Evolutionary conservation across 352 stramenopile genomes (phyloP).

Genomic region (Globisporangium irregulare): DNA sequence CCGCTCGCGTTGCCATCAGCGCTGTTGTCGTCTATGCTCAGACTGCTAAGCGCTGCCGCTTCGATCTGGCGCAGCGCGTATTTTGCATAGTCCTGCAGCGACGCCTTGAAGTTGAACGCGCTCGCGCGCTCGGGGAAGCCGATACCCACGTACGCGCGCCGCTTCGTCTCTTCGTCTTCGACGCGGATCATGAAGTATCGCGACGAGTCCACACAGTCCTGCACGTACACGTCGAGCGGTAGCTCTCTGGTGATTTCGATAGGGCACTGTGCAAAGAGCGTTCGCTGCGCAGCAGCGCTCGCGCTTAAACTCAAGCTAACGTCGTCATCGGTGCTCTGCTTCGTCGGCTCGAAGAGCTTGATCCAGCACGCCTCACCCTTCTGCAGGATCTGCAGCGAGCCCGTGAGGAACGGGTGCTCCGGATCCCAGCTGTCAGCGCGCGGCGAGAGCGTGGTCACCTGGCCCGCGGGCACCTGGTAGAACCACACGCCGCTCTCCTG

Average conservation of each 20-base stretch:
- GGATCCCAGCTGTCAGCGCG: constrained; percentile 80
- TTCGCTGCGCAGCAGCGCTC: not conserved
- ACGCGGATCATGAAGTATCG: constrained; percentile 88
- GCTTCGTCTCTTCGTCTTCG: constrained; percentile 70
- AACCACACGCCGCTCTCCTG: constrained; percentile 77
- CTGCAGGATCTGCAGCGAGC: constrained; percentile 63
- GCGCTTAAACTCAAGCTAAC: not conserved
- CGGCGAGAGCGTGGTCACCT: constrained; percentile 71
- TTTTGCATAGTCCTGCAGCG: constrained; percentile 82
- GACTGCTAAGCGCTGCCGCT: constrained; percentile 23
- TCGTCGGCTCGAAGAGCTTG: constrained; percentile 70
- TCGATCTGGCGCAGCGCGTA: constrained; percentile 67
- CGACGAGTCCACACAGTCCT: constrained; percentile 86
- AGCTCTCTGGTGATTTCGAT: constrained; percentile 65
- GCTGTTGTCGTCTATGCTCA: not conserved
- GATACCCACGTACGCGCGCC: constrained; percentile 74
- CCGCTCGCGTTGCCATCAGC: constrained; percentile 4
- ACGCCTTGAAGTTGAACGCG: constrained; percentile 87
- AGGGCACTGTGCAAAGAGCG: constrained; percentile 79
- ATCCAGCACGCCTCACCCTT: constrained; percentile 70
- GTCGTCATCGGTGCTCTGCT: constrained; percentile 9
- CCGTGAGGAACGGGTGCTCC: constrained; percentile 80
- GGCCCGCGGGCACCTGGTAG: constrained; percentile 70
- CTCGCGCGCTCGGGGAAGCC: constrained; percentile 72
- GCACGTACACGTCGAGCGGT: constrained; percentile 69